A percentile compares a stretch with the other conserved stretches of the same genome.
These are phyloP conservation scores for Fusarium euwallaceae DNA, from an alignment of 2,329 filamentous ascomycete genomes.

Conservation along the genomic window DNA sequence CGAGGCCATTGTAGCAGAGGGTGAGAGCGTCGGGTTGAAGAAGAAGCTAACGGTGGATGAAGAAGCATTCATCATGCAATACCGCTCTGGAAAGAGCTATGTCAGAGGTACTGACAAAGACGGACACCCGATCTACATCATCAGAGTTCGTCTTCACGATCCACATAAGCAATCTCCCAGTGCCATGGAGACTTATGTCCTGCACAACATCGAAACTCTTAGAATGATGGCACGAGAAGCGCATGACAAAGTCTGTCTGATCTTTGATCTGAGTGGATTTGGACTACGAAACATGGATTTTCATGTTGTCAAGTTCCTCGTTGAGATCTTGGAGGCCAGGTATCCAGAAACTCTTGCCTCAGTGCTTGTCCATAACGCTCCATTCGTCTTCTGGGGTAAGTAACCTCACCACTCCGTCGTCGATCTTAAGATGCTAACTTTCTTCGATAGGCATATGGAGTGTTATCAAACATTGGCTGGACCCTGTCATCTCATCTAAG, in stretches of 20 bases:
- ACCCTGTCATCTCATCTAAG: slow-evolving; percentile 80
- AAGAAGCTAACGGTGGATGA: slow-evolving; percentile 42
- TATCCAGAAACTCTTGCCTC: slow-evolving; percentile 80
- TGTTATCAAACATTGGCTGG: slow-evolving; percentile 81
- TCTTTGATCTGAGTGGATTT: slow-evolving; percentile 82
- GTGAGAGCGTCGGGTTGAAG: slow-evolving; percentile 50
- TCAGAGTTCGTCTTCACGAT: slow-evolving; percentile 47
- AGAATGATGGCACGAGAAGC: slow-evolving; percentile 44
- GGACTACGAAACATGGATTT: slow-evolving; percentile 83
- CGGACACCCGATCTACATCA: slow-evolving; percentile 53
- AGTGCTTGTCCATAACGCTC: slow-evolving; percentile 81
- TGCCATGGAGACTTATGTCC: slow-evolving; percentile 54
- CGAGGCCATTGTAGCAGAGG: slow-evolving; percentile 48
- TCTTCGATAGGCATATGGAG: slow-evolving; percentile 59
- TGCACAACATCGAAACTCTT: slow-evolving; percentile 56
- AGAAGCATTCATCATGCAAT: slow-evolving; percentile 54
- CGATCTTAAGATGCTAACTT: background rate
- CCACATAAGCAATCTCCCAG: slow-evolving; percentile 50
- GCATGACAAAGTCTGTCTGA: slow-evolving; percentile 53
- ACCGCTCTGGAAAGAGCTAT: slow-evolving; percentile 55
- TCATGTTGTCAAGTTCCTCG: slow-evolving; percentile 81
- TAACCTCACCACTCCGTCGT: background rate
- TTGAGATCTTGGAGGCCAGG: slow-evolving; percentile 83
- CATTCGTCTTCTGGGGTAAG: slow-evolving; percentile 74
- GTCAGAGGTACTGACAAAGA: slow-evolving; percentile 54